A percentile compares a stretch with the other conserved stretches of the same genome.
Conservation (phyloP, 805 yeast genomes). For the Candida tammaniensis region DNA sequence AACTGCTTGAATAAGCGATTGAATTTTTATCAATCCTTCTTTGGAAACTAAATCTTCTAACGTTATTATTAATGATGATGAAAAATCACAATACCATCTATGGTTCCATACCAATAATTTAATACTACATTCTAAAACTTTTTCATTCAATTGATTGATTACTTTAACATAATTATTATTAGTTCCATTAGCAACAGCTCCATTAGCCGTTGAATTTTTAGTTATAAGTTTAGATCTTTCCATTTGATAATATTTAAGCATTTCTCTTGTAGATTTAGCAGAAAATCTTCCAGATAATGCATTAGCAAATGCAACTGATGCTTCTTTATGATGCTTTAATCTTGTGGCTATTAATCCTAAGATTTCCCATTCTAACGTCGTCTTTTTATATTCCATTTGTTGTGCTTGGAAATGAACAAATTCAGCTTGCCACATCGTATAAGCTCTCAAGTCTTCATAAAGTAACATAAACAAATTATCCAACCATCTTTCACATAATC, state of each 20-base stretch:
- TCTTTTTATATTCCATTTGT: constrained; percentile 71
- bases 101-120: constrained; percentile 95
- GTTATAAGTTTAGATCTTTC: constrained; percentile 42
- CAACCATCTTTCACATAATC: constrained; percentile 73
- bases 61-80: constrained; percentile 61
- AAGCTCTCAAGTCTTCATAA: constrained; percentile 73
- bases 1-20: constrained; percentile 65
- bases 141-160: constrained; percentile 45
- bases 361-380: constrained; percentile 89
- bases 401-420: constrained; percentile 85
- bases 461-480: constrained; percentile 67
- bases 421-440: constrained; percentile 93
- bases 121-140: constrained; percentile 66
- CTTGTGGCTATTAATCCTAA: constrained; percentile 84
- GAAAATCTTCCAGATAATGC: constrained; percentile 77
- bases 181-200: constrained; percentile 5
- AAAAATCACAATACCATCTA: constrained; percentile 93
- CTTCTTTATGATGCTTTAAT: constrained; percentile 82
- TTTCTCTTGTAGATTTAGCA: constrained; percentile 70
- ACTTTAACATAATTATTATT: constrained; percentile 35
- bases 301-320: constrained; percentile 75
- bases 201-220: constrained; percentile 21
- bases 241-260: constrained; percentile 61
- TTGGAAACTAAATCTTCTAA: constrained; percentile 63
- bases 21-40: constrained; percentile 77